Percentiles rank a stretch among this genome's conserved stretches.
Evolutionary conservation across 305 asterid genomes (phyloP).

Genomic region (Plantago rigida): DNA sequence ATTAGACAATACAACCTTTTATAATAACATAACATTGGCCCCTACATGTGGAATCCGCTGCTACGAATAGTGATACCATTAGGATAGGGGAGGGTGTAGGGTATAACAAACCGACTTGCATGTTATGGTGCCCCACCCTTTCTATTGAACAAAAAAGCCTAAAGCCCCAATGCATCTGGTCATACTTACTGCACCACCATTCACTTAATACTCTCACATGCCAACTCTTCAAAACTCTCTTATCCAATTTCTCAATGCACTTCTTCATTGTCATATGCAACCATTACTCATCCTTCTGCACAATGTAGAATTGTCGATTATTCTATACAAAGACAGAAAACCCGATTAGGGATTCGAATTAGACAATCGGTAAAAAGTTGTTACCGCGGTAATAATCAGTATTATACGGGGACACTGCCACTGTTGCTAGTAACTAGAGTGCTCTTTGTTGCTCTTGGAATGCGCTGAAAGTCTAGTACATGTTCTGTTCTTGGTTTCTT

Average conservation of each 20-base stretch:
- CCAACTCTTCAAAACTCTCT: neutral
- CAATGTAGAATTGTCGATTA: neutral
- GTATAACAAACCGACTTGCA: no score
- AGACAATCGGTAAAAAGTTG: neutral
- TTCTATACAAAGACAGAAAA: neutral
- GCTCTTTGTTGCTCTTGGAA: constrained; percentile 22
- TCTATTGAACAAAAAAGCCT: constrained; percentile 25
- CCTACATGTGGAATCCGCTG: no score
- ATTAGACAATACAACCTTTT: no score
- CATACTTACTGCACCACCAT: no score
- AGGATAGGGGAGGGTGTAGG: no score
- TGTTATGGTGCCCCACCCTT: constrained; percentile 14
- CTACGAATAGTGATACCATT: no score
- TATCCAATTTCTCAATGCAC: constrained; percentile 17
- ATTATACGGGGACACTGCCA: constrained; percentile 24
- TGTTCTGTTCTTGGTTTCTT: constrained; percentile 28
- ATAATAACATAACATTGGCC: no score
- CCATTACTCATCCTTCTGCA: neutral
- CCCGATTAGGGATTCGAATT: no score
- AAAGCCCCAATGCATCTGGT: constrained; percentile 27
- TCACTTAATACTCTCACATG: neutral
- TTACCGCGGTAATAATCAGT: constrained; percentile 17
- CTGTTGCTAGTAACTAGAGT: constrained; percentile 25
- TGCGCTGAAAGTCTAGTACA: constrained; percentile 12
- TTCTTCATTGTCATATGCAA: neutral